Evolutionary conservation across 225 moss, liverwort and hornwort genomes (phyloP).

Genomic region (Neckera pumila): DNA sequence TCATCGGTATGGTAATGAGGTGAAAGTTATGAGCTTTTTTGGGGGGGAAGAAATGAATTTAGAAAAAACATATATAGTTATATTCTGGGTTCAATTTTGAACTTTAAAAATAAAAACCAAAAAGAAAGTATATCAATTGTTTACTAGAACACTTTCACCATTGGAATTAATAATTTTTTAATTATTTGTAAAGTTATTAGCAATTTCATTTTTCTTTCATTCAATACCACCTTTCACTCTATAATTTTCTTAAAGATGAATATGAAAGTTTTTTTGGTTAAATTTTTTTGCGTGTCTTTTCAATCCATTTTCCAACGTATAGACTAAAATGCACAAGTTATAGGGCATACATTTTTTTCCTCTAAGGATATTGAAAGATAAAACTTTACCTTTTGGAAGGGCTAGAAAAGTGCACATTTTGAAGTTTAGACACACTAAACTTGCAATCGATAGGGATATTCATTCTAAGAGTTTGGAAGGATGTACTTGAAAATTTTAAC

Average conservation of each 20-base stretch:
- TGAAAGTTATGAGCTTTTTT: too few relatives aligned
- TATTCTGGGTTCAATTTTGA: too few relatives aligned
- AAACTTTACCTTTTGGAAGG: background rate
- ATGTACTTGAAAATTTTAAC: background rate
- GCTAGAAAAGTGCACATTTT: background rate
- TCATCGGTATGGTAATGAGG: fast-evolving
- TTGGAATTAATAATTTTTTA: too few relatives aligned
- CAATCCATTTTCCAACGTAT: background rate
- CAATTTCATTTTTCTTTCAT: background rate
- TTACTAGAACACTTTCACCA: background rate
- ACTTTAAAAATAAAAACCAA: too few relatives aligned
- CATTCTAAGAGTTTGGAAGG: background rate
- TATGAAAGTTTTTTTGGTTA: background rate
- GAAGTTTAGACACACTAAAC: background rate
- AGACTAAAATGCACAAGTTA: background rate
- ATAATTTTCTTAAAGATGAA: background rate
- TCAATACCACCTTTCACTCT: background rate
- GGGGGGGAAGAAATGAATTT: background rate
- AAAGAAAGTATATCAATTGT: background rate
- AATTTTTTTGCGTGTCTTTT: fast-evolving
- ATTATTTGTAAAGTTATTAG: background rate
- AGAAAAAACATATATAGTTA: too few relatives aligned
- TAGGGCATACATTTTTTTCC: background rate
- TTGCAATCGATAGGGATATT: background rate
- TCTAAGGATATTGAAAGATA: background rate